Percentiles rank a stretch among this genome's conserved stretches.
Evolutionary conservation across 23 red algal genomes (phyloP).

Genomic region (Cyanidioschyzon merolae): DNA sequence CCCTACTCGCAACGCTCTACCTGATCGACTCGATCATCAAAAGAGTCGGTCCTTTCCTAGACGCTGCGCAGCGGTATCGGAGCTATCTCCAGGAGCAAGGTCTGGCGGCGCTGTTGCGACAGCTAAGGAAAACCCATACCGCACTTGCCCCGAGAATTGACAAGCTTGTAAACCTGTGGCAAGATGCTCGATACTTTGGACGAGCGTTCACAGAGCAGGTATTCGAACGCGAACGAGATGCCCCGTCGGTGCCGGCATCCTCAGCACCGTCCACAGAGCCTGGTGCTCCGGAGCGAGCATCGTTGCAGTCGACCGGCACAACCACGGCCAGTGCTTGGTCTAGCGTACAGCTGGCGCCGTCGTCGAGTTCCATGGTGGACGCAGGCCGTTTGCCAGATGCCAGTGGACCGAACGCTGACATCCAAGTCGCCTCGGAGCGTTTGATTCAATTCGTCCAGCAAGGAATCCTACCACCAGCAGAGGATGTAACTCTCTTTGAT

Average conservation of each 20-base stretch:
- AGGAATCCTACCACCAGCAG: not conserved
- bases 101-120: not conserved
- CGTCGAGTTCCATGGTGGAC: too few relatives aligned
- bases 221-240: not conserved
- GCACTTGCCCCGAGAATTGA: not conserved
- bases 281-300: not conserved
- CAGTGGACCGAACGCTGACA: not conserved
- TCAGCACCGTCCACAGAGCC: not conserved
- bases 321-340: not conserved
- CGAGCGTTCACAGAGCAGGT: not conserved
- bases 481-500: not conserved
- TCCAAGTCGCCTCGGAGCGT: not conserved
- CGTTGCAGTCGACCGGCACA: not conserved
- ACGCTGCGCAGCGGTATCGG: not conserved
- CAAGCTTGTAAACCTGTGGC: not conserved
- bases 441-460: not conserved
- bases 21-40: conserved; percentile 4
- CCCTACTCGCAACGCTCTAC: not conserved
- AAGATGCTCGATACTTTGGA: not conserved
- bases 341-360: not conserved
- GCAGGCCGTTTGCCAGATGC: not conserved
- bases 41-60: not conserved
- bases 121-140: not conserved
- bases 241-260: not conserved
- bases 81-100: not conserved